These are phyloP conservation scores for Tylopilus plumbeoviolaceoides DNA, from an alignment of 768 basidiomycete genomes.

Conservation along the genomic window DNA sequence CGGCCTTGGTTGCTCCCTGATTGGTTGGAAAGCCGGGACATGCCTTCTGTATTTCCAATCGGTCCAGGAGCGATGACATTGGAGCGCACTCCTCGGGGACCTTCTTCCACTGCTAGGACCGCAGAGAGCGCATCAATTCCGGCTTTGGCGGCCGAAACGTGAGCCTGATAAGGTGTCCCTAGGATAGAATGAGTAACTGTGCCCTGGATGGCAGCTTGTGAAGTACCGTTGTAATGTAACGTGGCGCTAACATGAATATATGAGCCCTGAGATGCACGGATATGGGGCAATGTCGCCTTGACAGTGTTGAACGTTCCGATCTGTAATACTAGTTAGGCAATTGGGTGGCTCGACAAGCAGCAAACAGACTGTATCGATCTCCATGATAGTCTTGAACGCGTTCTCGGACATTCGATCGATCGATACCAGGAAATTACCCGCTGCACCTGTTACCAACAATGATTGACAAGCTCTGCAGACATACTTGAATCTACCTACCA, in stretches of 20 bases:
- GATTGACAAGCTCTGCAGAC: neutral
- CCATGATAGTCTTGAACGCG: slow-evolving; percentile 88
- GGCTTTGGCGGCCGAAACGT: slow-evolving; percentile 94
- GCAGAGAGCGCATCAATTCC: slow-evolving; percentile 85
- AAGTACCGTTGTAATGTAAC: slow-evolving; percentile 73
- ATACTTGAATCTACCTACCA: slow-evolving; percentile 43
- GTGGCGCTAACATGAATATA: slow-evolving; percentile 91
- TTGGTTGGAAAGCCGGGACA: slow-evolving; percentile 47
- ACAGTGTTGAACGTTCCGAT: slow-evolving; percentile 92
- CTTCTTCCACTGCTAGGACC: slow-evolving; percentile 90
- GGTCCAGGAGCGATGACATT: slow-evolving; percentile 85
- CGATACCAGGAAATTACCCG: slow-evolving; percentile 93
- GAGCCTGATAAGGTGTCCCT: slow-evolving; percentile 85
- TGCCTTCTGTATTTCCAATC: slow-evolving; percentile 75
- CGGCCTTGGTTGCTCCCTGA: neutral
- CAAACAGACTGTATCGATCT: slow-evolving; percentile 79
- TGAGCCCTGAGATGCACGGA: slow-evolving; percentile 69
- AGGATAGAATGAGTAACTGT: neutral
- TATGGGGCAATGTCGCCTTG: slow-evolving; percentile 79
- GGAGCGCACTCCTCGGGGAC: slow-evolving; percentile 88
- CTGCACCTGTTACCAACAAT: slow-evolving; percentile 61
- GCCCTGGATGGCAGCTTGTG: neutral
- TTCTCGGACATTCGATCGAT: slow-evolving; percentile 82
- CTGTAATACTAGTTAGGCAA: slow-evolving; percentile 32
- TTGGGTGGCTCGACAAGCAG: neutral